Conservation (phyloP, 139 green algal genomes). For the Ulvella scutata region DNA sequence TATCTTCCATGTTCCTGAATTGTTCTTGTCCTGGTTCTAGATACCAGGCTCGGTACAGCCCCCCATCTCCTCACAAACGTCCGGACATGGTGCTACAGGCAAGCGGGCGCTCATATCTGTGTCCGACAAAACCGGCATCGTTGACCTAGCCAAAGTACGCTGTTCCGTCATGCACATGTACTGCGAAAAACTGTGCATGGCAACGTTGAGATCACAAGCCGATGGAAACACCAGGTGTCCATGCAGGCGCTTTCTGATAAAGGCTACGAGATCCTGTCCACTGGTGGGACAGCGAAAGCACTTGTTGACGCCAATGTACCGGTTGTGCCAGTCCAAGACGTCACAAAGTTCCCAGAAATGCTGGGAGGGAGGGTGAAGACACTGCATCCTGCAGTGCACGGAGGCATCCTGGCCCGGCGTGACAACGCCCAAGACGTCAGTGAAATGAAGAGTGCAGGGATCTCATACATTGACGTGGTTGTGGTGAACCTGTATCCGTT, state of each 20-base stretch:
- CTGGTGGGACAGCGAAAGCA: slow-evolving; percentile 74
- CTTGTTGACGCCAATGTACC: slow-evolving; percentile 64
- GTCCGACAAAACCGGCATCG: slow-evolving; percentile 79
- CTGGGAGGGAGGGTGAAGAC: slow-evolving; percentile 95
- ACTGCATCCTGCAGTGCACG: slow-evolving; percentile 91
- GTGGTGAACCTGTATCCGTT: slow-evolving; percentile 99
- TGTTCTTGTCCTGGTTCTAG: too few species aligned
- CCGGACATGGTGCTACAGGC: not conserved
- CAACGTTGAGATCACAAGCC: too few species aligned
- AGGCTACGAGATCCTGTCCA: slow-evolving; percentile 89
- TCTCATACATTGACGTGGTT: slow-evolving; percentile 88
- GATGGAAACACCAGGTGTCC: too few species aligned
- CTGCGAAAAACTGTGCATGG: too few species aligned
- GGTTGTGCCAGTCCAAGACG: slow-evolving; percentile 70
- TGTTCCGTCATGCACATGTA: too few species aligned
- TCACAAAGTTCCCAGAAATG: slow-evolving; percentile 98
- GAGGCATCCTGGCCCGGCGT: slow-evolving; percentile 86
- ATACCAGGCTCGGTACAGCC: too few species aligned
- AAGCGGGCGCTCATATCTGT: slow-evolving; percentile 73
- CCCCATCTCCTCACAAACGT: too few species aligned
- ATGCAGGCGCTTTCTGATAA: slow-evolving; percentile 53
- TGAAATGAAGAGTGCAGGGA: slow-evolving; percentile 69
- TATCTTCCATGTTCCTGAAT: not conserved
- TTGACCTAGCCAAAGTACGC: slow-evolving; percentile 57
- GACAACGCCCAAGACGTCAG: slow-evolving; percentile 65